Conservation (phyloP, 2,329 filamentous ascomycete species). For the Paraphaeosphaeria sporulosa region DNA sequence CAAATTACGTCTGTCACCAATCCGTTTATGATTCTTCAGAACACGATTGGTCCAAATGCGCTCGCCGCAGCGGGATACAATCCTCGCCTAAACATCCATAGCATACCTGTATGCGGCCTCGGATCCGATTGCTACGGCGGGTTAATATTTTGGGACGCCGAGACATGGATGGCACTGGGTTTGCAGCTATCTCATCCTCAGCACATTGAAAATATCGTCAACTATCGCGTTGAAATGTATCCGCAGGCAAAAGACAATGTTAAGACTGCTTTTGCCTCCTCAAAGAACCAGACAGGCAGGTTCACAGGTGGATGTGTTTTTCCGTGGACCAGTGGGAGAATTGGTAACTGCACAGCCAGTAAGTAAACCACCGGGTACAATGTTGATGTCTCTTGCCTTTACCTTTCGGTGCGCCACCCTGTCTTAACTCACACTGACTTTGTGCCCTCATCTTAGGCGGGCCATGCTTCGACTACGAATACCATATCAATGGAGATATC, state of each 20-base stretch:
- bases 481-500: conserved; percentile 75
- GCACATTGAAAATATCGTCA: conserved; percentile 68
- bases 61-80: conserved; percentile 58
- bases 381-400: too few relatives aligned
- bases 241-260: conserved; percentile 68
- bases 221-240: conserved; percentile 68
- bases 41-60: conserved; percentile 63
- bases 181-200: conserved; percentile 69
- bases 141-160: conserved; percentile 71
- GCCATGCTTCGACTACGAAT: conserved; percentile 74
- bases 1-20: conserved; percentile 64
- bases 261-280: conserved; percentile 62
- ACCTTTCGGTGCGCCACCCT: too few relatives aligned
- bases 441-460: too few relatives aligned
- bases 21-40: conserved; percentile 64
- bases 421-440: too few relatives aligned
- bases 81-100: conserved; percentile 65
- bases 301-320: conserved; percentile 70
- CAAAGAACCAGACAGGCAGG: conserved; percentile 64
- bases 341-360: conserved; percentile 71
- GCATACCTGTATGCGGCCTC: conserved; percentile 72
- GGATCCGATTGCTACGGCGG: conserved; percentile 73
- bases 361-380: too few relatives aligned
- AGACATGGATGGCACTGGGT: conserved; percentile 74
- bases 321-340: conserved; percentile 72